A percentile compares a stretch with the other conserved stretches of the same genome.
Evolutionary conservation across 768 basidiomycete species (phyloP).

Genomic region (Gymnopilus junonius): DNA sequence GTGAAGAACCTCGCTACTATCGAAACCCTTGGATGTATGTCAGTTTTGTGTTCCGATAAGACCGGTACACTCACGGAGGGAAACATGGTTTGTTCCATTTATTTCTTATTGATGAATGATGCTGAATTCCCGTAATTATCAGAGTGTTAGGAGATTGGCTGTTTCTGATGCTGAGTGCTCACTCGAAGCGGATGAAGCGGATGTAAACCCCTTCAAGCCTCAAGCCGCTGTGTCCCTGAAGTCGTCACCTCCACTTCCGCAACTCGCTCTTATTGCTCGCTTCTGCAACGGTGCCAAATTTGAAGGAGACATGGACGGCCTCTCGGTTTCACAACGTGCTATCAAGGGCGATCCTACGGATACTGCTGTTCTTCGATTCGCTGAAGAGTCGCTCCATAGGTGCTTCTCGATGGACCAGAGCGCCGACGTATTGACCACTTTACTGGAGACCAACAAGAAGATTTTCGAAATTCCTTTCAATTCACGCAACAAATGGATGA

Average conservation of each 20-base stretch:
- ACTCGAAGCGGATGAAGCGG: slow-evolving; percentile 41
- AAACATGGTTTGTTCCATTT: background rate
- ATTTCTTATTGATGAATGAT: background rate
- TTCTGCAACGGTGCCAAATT: slow-evolving; percentile 65
- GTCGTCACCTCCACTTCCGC: slow-evolving; percentile 27
- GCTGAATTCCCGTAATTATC: background rate
- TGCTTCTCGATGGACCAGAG: slow-evolving; percentile 26
- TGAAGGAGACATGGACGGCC: slow-evolving; percentile 27
- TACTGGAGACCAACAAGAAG: slow-evolving; percentile 25
- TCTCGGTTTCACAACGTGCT: slow-evolving; percentile 34
- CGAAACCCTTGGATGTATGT: slow-evolving; percentile 56
- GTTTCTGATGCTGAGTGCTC: background rate
- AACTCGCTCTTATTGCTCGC: slow-evolving; percentile 45
- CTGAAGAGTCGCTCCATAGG: slow-evolving; percentile 26
- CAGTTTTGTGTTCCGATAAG: slow-evolving; percentile 59
- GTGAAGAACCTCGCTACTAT: slow-evolving; percentile 58
- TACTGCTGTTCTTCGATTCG: slow-evolving; percentile 55
- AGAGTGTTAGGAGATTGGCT: slow-evolving; percentile 1
- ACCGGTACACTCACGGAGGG: slow-evolving; percentile 56
- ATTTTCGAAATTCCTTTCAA: slow-evolving; percentile 47
- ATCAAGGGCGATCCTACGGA: slow-evolving; percentile 57
- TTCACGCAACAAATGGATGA: slow-evolving; percentile 64
- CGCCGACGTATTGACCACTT: slow-evolving; percentile 20
- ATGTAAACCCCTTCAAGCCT: slow-evolving; percentile 4
- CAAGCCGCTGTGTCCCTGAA: slow-evolving; percentile 4